These are phyloP conservation scores for Phoma sp. DNA, from an alignment of 2,329 filamentous ascomycete species.

Conservation along the genomic window DNA sequence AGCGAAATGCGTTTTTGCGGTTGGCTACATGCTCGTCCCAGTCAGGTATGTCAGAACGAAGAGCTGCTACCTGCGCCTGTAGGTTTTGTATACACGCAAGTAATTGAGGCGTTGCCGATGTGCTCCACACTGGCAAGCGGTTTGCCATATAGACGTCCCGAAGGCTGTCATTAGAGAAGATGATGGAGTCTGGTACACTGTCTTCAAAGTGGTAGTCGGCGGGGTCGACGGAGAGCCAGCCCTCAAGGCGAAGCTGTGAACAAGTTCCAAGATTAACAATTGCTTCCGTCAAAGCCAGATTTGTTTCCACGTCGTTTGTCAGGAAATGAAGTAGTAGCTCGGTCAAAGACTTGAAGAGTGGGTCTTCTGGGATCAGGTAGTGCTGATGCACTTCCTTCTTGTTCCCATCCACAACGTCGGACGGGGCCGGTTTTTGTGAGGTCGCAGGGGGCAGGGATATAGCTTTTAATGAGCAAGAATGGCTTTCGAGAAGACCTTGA, in stretches of 20 bases:
- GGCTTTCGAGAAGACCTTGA: constrained; percentile 71
- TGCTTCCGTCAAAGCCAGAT: constrained; percentile 83
- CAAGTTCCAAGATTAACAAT: constrained; percentile 84
- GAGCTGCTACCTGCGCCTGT: constrained; percentile 50
- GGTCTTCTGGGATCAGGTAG: constrained; percentile 66
- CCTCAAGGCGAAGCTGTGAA: constrained; percentile 82
- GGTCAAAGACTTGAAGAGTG: constrained; percentile 60
- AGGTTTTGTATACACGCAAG: constrained; percentile 52
- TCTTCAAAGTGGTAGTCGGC: constrained; percentile 49
- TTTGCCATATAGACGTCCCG: constrained; percentile 45
- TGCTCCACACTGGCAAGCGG: constrained; percentile 46
- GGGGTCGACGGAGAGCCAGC: constrained; percentile 84
- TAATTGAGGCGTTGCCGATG: constrained; percentile 48
- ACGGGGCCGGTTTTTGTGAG: constrained; percentile 57
- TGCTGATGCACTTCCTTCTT: constrained; percentile 68
- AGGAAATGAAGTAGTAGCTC: constrained; percentile 78
- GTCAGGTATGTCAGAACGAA: constrained; percentile 54
- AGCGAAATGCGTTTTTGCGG: constrained; percentile 58
- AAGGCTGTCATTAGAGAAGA: constrained; percentile 38
- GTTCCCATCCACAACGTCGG: constrained; percentile 56
- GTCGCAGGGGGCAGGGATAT: constrained; percentile 68
- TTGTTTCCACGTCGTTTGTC: constrained; percentile 88
- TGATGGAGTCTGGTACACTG: constrained; percentile 27
- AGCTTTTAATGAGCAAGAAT: constrained; percentile 74
- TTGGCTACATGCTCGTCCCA: constrained; percentile 57